Percentiles rank a stretch among this genome's conserved stretches.
Conservation (phyloP, 2,329 filamentous ascomycete species). For the Drechslerella stenobrocha region DNA sequence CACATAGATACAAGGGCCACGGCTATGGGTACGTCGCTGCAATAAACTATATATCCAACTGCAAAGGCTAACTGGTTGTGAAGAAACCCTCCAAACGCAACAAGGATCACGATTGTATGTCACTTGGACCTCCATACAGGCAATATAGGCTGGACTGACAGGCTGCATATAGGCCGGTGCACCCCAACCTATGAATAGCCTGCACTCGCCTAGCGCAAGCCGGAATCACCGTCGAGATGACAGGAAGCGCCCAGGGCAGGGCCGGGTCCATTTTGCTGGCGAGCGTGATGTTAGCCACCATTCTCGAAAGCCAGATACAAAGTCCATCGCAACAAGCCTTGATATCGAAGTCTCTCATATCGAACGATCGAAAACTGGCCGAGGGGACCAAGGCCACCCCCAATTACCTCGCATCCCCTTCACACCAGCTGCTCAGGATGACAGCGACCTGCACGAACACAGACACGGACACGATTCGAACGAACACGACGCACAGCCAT, state of each 20-base stretch:
- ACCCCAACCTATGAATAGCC: constrained; percentile 15
- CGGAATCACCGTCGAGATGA: background rate
- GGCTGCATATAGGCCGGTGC: constrained; percentile 6
- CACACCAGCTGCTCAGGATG: background rate
- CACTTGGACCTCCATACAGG: background rate
- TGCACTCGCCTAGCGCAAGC: background rate
- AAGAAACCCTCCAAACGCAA: constrained; percentile 26
- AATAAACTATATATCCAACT: background rate
- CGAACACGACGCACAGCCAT: background rate
- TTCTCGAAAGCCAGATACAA: background rate
- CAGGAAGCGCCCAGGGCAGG: background rate
- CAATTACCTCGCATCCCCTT: constrained; percentile 9
- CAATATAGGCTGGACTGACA: background rate
- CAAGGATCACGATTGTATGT: constrained; percentile 17
- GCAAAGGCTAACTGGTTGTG: background rate
- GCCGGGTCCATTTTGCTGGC: background rate
- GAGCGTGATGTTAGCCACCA: too few species aligned
- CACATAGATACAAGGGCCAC: constrained; percentile 11
- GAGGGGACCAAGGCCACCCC: constrained; percentile 2
- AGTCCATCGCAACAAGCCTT: too few species aligned
- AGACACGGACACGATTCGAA: too few species aligned
- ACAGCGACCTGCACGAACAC: background rate
- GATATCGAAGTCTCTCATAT: background rate
- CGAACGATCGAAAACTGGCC: background rate
- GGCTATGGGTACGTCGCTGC: constrained; percentile 12